Conservation (phyloP, 176 grass and related monocot genomes). For the Aegilops bicornis region DNA sequence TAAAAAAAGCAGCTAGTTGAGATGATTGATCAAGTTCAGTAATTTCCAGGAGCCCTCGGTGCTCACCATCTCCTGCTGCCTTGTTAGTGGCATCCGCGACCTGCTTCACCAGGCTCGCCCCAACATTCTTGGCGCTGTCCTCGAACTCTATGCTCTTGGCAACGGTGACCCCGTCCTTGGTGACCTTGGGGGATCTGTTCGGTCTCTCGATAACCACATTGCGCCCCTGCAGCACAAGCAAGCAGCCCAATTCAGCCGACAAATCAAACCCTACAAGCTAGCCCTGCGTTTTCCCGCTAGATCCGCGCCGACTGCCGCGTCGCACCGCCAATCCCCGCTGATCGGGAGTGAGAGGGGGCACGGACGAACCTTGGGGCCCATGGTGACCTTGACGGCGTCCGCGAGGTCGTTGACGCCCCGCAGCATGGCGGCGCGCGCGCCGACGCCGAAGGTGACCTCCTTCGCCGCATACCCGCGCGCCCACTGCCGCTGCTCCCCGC, state of each 20-base stretch:
- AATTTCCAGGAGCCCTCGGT: neutral
- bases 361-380: constrained; percentile 70
- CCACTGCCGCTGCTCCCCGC: constrained; percentile 45
- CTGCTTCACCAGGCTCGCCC: constrained; percentile 87
- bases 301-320: neutral
- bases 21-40: neutral
- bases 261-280: neutral
- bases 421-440: constrained; percentile 63
- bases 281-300: neutral
- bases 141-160: constrained; percentile 91
- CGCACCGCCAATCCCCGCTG: neutral
- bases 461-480: constrained; percentile 56
- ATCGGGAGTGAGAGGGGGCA: neutral
- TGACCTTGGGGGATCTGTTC: constrained; percentile 53
- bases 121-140: constrained; percentile 74
- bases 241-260: neutral
- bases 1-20: neutral
- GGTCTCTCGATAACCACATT: constrained; percentile 84
- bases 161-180: constrained; percentile 94
- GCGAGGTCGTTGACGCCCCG: constrained; percentile 78
- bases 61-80: constrained; percentile 85
- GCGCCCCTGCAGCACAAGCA: constrained; percentile 49
- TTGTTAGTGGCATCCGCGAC: constrained; percentile 87
- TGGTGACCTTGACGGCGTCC: constrained; percentile 79
- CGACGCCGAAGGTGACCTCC: constrained; percentile 63